Base-by-base conservation (phyloP, 208 protist species). In the Crithidia brevicula region DNA sequence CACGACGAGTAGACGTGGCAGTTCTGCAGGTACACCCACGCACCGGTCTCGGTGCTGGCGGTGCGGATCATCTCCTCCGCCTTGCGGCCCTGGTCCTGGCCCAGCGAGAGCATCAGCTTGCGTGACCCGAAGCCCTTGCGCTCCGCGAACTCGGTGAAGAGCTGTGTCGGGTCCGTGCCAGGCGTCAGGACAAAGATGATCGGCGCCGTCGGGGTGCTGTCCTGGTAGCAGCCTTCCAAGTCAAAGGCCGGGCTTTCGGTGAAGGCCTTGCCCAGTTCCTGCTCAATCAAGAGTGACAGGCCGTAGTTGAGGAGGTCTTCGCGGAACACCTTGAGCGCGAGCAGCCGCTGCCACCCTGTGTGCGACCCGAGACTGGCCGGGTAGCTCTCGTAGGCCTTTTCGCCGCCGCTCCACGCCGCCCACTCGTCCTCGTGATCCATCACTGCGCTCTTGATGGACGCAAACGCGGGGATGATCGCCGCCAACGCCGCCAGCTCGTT, bases 21-120 rank as follows among this genome's bases (percentile, higher is more conserved):
- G 73, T 98, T 98, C 70, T 98, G 94, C 45, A 99, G 74, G 68
- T 96, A 98, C 28, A 99, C 96, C 97, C 97, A 98, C 74, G 86
- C 78, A 20, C 94, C 94, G 2, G 70, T 60, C 66, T 93, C 85
- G 10, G 64, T 75, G 59, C 77, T 86, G 27, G 70, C 92, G 22
- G 74, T 72, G 28, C 80, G 77, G 74, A 98, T 96, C 88, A 97
- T 95, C 69, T 92, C 85, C 71, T 95, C 86, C 30, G 93, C 93
- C 64, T 97, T 97, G 25, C 70, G 65, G 43, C 94, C 97, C 75
- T 98, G 97, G 57, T 98, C 97, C 79, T 98, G 97, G n/a, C 97
- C 97, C 15, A 98, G 86, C 34, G 96, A 98, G 13, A 98, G 90
- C 78, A 95, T 92, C 52, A 95, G 79, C 74, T 97, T 92, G 22